Evolutionary conservation across 208 protist genomes (phyloP).

Genomic region (Leptomonas pyrrhocoris): DNA sequence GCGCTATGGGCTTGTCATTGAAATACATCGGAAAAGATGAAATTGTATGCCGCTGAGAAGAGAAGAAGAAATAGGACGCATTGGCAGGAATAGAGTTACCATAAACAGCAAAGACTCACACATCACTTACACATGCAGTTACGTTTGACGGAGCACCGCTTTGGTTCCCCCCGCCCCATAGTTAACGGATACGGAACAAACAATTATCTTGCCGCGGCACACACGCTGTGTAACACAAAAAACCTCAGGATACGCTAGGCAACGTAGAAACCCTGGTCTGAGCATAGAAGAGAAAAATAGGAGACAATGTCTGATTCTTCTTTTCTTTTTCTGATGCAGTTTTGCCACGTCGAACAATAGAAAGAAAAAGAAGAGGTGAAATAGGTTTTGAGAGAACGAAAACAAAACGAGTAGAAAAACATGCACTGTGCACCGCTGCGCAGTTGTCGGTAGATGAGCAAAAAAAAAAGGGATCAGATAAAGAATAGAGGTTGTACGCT

Average conservation of each 20-base stretch:
- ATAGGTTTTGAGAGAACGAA: neutral
- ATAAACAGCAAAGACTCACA: neutral
- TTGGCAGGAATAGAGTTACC: neutral
- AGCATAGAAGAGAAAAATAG: conserved; percentile 5
- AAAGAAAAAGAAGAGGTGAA: neutral
- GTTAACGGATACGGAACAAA: no score
- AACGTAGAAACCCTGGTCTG: no score
- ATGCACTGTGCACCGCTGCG: neutral
- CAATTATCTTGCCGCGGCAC: no score
- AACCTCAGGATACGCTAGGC: neutral
- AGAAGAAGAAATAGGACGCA: neutral
- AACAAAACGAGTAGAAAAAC: neutral
- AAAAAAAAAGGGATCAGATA: neutral
- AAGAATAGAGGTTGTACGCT: neutral
- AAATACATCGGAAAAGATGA: no score
- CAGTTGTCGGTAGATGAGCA: neutral
- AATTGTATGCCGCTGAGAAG: neutral
- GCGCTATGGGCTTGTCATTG: neutral
- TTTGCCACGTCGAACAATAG: neutral
- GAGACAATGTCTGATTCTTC: neutral
- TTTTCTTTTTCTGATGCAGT: neutral
- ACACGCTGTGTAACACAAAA: neutral
- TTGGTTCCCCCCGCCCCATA: no score
- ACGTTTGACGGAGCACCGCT: no score
- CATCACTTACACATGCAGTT: no score